Evolutionary conservation across 495 filamentous ascomycete species (phyloP).

Genomic region (Penicillium taxi): DNA sequence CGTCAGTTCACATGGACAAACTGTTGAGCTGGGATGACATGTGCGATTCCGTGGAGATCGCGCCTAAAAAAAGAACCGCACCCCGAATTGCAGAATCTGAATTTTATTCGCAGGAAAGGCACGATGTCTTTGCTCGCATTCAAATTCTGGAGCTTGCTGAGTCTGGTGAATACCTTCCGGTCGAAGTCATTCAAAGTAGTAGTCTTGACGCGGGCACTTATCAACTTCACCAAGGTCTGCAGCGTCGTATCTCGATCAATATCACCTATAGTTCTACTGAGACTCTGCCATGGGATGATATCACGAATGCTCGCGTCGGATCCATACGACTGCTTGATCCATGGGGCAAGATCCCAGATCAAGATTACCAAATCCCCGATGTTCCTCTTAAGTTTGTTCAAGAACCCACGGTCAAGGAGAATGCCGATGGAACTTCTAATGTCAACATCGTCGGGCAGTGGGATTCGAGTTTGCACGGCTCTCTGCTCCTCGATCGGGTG

Average conservation of each 20-base stretch:
- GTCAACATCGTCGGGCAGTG: conserved; percentile 82
- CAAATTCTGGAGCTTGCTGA: conserved; percentile 89
- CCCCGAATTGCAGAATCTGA: conserved; percentile 82
- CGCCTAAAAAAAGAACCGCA: conserved; percentile 52
- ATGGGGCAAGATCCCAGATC: conserved; percentile 73
- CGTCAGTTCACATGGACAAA: conserved; percentile 91
- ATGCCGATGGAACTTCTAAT: conserved; percentile 86
- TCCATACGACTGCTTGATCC: conserved; percentile 75
- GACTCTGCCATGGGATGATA: conserved; percentile 76
- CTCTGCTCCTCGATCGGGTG: conserved; percentile 77
- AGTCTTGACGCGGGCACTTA: conserved; percentile 79
- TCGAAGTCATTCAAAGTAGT: conserved; percentile 81
- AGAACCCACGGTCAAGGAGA: conserved; percentile 66
- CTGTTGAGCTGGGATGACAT: conserved; percentile 99
- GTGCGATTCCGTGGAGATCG: conserved; percentile 53
- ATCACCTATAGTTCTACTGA: conserved; percentile 85
- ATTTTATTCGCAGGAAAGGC: conserved; percentile 85
- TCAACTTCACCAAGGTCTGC: conserved; percentile 91
- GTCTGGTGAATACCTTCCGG: conserved; percentile 80
- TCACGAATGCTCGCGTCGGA: conserved; percentile 65
- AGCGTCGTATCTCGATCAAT: conserved; percentile 78
- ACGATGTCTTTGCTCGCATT: conserved; percentile 81
- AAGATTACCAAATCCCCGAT: conserved; percentile 60
- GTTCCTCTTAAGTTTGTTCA: conserved; percentile 67
- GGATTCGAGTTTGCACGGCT: conserved; percentile 91